A percentile compares a stretch with the other conserved stretches of the same genome.
Evolutionary conservation across 106 monocot species (phyloP).

Genomic region (Dactylorhiza incarnata): DNA sequence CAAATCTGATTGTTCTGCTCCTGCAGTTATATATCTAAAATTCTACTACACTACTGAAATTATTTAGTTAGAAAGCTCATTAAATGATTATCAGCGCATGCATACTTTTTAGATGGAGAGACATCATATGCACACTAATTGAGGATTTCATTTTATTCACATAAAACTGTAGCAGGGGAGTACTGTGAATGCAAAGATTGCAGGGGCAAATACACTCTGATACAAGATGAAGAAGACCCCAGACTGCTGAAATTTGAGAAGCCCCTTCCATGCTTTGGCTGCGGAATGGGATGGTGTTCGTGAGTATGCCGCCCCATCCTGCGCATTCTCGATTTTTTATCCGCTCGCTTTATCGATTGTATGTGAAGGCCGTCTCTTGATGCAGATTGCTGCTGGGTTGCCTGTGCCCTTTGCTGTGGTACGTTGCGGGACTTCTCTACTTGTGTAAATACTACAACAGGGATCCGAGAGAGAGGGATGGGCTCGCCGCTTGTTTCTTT

Average conservation of each 20-base stretch:
- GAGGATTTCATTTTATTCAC: neutral
- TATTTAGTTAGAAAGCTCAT: neutral
- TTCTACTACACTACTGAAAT: neutral
- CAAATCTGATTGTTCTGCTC: too few species aligned
- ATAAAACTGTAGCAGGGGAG: slow-evolving; percentile 8
- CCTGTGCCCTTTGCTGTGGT: slow-evolving; percentile 20
- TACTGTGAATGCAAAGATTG: slow-evolving; percentile 20
- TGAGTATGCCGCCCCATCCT: slow-evolving; percentile 6
- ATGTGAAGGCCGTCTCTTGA: neutral
- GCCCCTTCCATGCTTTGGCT: slow-evolving; percentile 23
- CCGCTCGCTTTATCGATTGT: neutral
- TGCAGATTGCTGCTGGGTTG: slow-evolving; percentile 21
- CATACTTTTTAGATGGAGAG: neutral
- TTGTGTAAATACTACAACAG: slow-evolving; percentile 18
- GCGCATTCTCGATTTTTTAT: neutral
- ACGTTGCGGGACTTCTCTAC: slow-evolving; percentile 13
- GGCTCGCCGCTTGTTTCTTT: slow-evolving; percentile 14
- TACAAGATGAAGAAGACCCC: slow-evolving; percentile 30
- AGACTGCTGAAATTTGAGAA: slow-evolving; percentile 15
- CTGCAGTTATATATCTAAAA: neutral
- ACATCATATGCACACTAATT: neutral
- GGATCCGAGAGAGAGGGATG: slow-evolving; percentile 24
- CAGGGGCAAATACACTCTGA: slow-evolving; percentile 13
- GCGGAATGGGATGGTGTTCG: slow-evolving; percentile 31
- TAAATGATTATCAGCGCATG: neutral